A percentile compares a stretch with the other conserved stretches of the same genome.
These are phyloP conservation scores for Strobilomyces echinocephalus DNA, from an alignment of 768 basidiomycete species.

Conservation along the genomic window DNA sequence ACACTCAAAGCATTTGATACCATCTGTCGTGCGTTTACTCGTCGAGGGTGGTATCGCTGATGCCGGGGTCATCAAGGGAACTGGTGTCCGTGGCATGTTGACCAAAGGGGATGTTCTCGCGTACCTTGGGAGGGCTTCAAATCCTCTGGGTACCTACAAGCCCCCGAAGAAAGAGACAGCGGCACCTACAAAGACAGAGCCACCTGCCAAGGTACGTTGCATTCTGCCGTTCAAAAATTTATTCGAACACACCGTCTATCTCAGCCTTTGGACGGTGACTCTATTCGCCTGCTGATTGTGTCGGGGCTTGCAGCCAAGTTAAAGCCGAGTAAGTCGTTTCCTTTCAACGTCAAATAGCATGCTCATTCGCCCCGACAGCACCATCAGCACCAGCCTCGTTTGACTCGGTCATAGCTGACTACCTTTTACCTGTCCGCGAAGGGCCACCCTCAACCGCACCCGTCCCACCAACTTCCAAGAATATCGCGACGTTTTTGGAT, in stretches of 20 bases:
- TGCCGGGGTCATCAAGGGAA: slow-evolving; percentile 72
- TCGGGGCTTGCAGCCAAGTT: slow-evolving; percentile 51
- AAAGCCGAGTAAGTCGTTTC: slow-evolving; percentile 40
- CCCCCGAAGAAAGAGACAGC: slow-evolving; percentile 32
- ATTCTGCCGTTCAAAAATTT: not conserved
- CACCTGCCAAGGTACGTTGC: slow-evolving; percentile 33
- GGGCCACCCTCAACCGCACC: slow-evolving; percentile 6
- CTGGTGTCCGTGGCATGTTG: slow-evolving; percentile 87
- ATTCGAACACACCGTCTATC: not conserved
- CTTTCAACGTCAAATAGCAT: not conserved
- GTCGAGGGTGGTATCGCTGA: slow-evolving; percentile 53
- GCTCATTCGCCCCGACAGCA: slow-evolving; percentile 28
- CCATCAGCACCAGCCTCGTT: slow-evolving; percentile 49
- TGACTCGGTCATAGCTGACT: slow-evolving; percentile 72
- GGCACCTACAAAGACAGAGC: slow-evolving; percentile 32
- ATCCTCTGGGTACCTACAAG: slow-evolving; percentile 72
- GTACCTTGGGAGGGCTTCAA: slow-evolving; percentile 77
- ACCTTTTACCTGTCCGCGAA: slow-evolving; percentile 43
- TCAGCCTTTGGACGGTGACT: slow-evolving; percentile 57
- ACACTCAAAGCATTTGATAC: slow-evolving; percentile 76
- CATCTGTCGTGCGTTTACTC: slow-evolving; percentile 81
- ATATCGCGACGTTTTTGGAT: slow-evolving; percentile 36
- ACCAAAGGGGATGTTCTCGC: slow-evolving; percentile 95
- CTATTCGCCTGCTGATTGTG: slow-evolving; percentile 63
- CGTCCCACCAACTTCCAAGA: slow-evolving; percentile 15